These are phyloP conservation scores for Lentinula aciculospora DNA, from an alignment of 768 basidiomycete genomes.

Conservation along the genomic window DNA sequence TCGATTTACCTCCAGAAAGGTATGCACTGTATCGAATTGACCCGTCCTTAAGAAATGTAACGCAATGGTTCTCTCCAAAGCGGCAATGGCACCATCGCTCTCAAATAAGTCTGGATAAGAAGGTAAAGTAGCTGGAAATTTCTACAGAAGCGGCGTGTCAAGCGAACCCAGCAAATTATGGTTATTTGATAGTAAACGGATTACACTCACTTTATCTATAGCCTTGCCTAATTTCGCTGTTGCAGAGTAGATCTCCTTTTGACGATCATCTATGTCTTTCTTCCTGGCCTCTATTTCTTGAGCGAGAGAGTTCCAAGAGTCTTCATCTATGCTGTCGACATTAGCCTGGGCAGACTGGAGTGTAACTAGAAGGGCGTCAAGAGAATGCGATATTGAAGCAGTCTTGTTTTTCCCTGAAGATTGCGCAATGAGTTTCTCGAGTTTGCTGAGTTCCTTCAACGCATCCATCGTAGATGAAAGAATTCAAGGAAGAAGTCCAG, in stretches of 20 bases:
- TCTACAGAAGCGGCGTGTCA: conserved; percentile 41
- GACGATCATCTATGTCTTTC: conserved; percentile 81
- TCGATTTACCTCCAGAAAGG: conserved; percentile 59
- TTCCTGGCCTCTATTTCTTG: conserved; percentile 63
- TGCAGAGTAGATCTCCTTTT: conserved; percentile 83
- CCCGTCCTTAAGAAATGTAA: conserved; percentile 78
- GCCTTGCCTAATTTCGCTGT: conserved; percentile 78
- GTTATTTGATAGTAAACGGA: neutral
- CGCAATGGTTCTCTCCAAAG: conserved; percentile 67
- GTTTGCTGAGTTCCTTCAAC: conserved; percentile 74
- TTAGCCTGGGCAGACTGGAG: conserved; percentile 54
- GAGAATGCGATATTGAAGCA: conserved; percentile 48
- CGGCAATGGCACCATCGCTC: conserved; percentile 49
- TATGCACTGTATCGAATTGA: conserved; percentile 71
- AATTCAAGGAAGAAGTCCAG: neutral
- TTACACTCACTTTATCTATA: conserved; percentile 72
- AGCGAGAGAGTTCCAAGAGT: conserved; percentile 43
- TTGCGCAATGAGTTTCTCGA: conserved; percentile 55
- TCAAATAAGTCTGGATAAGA: conserved; percentile 63
- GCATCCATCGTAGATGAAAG: conserved; percentile 52
- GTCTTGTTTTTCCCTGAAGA: conserved; percentile 44
- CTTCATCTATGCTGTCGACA: conserved; percentile 41
- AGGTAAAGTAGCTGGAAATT: conserved; percentile 56
- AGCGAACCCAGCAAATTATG: no score
- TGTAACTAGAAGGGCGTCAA: conserved; percentile 58